Evolutionary conservation across 2,329 filamentous ascomycete genomes (phyloP), one percentile per base, ranked within the genome.

Genomic region (Lachnellula occidentalis): DNA sequence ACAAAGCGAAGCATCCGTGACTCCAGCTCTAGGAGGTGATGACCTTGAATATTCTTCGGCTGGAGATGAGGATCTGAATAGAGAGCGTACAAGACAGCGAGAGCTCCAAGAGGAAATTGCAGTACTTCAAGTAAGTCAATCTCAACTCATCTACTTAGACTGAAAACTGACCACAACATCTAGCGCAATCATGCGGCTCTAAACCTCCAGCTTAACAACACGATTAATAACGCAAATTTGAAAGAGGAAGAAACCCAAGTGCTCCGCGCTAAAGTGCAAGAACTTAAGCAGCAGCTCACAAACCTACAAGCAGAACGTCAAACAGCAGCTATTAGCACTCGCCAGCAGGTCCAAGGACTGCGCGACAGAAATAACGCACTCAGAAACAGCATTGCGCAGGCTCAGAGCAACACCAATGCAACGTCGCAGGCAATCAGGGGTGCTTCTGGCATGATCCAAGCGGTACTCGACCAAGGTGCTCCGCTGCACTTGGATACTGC

Each of bases 371-470:
- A 21, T 34, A 43, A 45, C 15, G 34, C 8, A 1, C 15, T 37
- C 5, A 14, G 34, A 37, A 11, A 37, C 5, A 5, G 34, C 3
- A n/a, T 48, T 12, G 17, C 41, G 14, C 42, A 48, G 27, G 48
- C 27, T 19, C 43, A 34, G 43, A 48, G 27, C 12, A 37, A 55
- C 19, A 31, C 34, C 4, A n/a, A 15, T 11, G 51, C 53, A 15
- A 48, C 51, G 41, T 37, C 22, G 3, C 9, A 31, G 27, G 47
- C 47, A 21, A 42, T 55, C 11, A 34, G 48, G 48, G 47, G 43
- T 2, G 12, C 45, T 8, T 48, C 53, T 6, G 36, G 17, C 22
- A 51, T 51, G 53, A 51, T 55, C 27, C 43, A 51, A 45, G 49
- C 48, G 4, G 48, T 51, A 3, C 22, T 55, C 19, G 37, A n/a